Percentiles rank a stretch among this genome's conserved stretches.
Evolutionary conservation across 345 rosid genomes (phyloP).

Genomic region (Rhodamnia argentea): DNA sequence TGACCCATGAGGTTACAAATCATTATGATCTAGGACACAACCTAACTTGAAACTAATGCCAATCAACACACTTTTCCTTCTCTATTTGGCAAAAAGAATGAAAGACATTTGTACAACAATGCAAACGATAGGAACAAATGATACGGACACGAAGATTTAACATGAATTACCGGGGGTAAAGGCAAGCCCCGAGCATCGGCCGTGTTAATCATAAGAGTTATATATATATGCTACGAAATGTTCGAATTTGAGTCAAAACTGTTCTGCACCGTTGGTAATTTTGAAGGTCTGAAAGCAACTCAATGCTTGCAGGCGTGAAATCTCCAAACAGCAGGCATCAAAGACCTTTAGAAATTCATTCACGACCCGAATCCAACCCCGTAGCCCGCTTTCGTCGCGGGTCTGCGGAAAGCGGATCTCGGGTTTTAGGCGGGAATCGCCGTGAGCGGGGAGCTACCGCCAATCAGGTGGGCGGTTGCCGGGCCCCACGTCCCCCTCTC

Average conservation of each 20-base stretch:
- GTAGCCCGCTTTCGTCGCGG: not conserved
- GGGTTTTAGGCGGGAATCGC: not conserved
- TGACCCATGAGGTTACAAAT: not conserved
- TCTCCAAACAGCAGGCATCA: no score
- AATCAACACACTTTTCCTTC: not conserved
- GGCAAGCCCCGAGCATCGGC: no score
- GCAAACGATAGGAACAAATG: accelerated
- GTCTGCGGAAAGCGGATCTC: not conserved
- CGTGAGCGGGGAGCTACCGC: not conserved
- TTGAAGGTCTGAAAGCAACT: not conserved
- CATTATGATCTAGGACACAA: not conserved
- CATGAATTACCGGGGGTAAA: accelerated
- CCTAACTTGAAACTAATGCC: not conserved
- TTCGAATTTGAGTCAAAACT: not conserved
- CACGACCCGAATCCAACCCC: not conserved
- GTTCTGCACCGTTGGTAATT: not conserved
- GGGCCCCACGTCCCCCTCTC: not conserved
- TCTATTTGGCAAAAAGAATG: accelerated
- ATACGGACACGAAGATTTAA: not conserved
- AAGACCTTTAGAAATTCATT: not conserved
- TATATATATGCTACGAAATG: not conserved
- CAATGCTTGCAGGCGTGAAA: not conserved
- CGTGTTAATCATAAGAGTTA: not conserved
- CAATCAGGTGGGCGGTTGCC: not conserved
- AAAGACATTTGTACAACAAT: not conserved